A percentile compares a stretch with the other conserved stretches of the same genome.
Evolutionary conservation across 2,329 filamentous ascomycete species (phyloP).

Genomic region (Blastomyces percursus): DNA sequence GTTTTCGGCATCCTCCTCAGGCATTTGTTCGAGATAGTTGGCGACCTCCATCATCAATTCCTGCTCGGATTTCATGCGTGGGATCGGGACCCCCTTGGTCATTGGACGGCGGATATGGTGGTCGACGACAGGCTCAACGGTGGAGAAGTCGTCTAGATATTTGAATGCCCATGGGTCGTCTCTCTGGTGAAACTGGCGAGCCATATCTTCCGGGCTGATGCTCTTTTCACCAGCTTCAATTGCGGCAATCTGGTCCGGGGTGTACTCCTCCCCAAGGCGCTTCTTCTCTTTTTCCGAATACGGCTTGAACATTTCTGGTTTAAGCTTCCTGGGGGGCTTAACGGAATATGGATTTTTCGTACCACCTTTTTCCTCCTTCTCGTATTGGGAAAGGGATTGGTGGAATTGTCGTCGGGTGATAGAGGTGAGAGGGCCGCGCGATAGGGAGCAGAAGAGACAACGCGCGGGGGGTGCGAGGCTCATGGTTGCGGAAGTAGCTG

Average conservation of each 20-base stretch:
- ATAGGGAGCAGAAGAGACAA: constrained; percentile 42
- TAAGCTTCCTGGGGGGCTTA: constrained; percentile 14
- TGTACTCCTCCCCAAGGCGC: constrained; percentile 57
- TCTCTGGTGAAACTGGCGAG: constrained; percentile 59
- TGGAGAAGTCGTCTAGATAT: constrained; percentile 75
- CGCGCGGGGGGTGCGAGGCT: constrained; percentile 38
- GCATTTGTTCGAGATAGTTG: constrained; percentile 27
- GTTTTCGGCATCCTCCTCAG: constrained; percentile 18
- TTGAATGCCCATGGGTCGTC: constrained; percentile 59
- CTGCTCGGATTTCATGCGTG: constrained; percentile 48
- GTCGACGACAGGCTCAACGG: constrained; percentile 68
- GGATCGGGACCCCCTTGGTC: constrained; percentile 44
- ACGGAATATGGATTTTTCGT: constrained; percentile 23
- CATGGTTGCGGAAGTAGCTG: constrained; percentile 31
- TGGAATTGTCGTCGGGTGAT: constrained; percentile 42
- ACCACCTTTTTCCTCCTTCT: constrained; percentile 15
- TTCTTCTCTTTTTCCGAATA: constrained; percentile 59
- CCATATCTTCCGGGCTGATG: constrained; percentile 63
- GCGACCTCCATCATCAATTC: constrained; percentile 48
- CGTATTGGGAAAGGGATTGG: constrained; percentile 30
- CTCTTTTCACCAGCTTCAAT: constrained; percentile 70
- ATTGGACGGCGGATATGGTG: constrained; percentile 45
- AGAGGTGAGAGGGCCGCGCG: constrained; percentile 32
- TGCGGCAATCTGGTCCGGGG: constrained; percentile 67
- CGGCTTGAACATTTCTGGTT: constrained; percentile 35